phyloP scores from a whole-genome alignment of 345 rosid species.

The Moringa oleifera region DNA sequence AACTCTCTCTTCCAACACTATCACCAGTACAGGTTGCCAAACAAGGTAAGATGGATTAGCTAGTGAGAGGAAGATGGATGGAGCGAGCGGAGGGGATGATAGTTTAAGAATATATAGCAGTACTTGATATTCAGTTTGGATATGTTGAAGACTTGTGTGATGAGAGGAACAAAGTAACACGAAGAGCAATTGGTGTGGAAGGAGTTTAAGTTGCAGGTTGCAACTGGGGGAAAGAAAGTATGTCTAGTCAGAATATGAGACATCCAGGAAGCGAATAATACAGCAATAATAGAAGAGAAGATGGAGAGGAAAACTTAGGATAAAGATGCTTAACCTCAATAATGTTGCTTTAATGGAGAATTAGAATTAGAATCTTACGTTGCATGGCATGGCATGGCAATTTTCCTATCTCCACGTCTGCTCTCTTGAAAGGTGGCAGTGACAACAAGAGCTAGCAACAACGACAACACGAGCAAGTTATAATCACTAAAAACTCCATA shows the following conservation, averaged over 20 bases:
- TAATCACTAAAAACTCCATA: too few species aligned
- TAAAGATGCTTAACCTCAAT: constrained; percentile 61
- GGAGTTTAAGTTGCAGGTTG: constrained; percentile 21
- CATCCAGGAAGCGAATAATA: constrained; percentile 27
- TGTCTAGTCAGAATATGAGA: constrained; percentile 30
- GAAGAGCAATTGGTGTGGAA: constrained; percentile 23
- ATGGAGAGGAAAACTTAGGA: constrained; percentile 31
- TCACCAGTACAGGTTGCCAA: too few species aligned
- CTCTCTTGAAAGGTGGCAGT: background rate
- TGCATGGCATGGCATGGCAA: constrained; percentile 14
- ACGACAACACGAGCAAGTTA: too few species aligned
- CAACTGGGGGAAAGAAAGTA: constrained; percentile 19
- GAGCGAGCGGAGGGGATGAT: too few species aligned
- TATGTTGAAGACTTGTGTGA: background rate
- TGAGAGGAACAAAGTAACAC: constrained; percentile 14
- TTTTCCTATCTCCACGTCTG: constrained; percentile 17
- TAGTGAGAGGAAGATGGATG: too few species aligned
- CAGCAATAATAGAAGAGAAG: constrained; percentile 39
- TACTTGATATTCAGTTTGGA: too few species aligned
- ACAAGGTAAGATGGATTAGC: too few species aligned
- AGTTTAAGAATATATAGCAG: too few species aligned
- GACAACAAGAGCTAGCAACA: too few species aligned
- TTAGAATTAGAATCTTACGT: constrained; percentile 32
- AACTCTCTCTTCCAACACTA: too few species aligned
- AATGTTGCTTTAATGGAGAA: constrained; percentile 41